Evolutionary conservation across 331 rosid species (phyloP), one percentile per base, ranked within the genome.

Genomic region (Stylosanthes scabra): DNA sequence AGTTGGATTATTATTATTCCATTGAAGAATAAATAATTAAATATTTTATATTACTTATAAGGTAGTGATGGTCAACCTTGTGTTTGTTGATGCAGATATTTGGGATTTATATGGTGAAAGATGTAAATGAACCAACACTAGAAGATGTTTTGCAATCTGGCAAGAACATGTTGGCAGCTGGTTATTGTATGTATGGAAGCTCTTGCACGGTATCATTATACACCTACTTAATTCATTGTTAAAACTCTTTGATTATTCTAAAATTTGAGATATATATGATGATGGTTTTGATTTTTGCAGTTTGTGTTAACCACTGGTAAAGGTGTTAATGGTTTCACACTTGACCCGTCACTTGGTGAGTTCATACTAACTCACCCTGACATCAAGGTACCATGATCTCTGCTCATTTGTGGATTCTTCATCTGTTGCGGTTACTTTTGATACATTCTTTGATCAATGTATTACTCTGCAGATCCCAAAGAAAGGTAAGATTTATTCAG

Each of bases 281-380:
- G 56, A 40, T 34, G 39, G 5, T 34, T 34, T 34, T 34, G 39
- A 3, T 4, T 63, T 83, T 74, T 70, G 80, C 93, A 94, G 99
- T 64, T 94, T 70, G 99, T 94, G 74, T 50, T 94, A 42, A 87
- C 85, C 81, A 84, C 97, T 55, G 99, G 99, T 63, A 42, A 44
- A 59, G 97, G 99, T 67, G 99, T 88, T 49, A 78, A 91, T 79
- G 99, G 99, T 59, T 95, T 95, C 91, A 94, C 99, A 14, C 97
- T 94, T 68, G 99, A 94, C 75, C 99, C 99, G 54, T 94, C 97
- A 74, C 99, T 94, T 59, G 97, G 99, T 51, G 99, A 94, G 81
- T 94, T 94, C 86, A 94, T 94, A 76, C 82, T 94, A 64, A 94
- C 99, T 70, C 99, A 94, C 85, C 96, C 97, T 49, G 87, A 88